A percentile compares a stretch with the other conserved stretches of the same genome.
These are phyloP conservation scores for Aegle marmelos DNA, from an alignment of 345 rosid genomes.

Conservation along the genomic window DNA sequence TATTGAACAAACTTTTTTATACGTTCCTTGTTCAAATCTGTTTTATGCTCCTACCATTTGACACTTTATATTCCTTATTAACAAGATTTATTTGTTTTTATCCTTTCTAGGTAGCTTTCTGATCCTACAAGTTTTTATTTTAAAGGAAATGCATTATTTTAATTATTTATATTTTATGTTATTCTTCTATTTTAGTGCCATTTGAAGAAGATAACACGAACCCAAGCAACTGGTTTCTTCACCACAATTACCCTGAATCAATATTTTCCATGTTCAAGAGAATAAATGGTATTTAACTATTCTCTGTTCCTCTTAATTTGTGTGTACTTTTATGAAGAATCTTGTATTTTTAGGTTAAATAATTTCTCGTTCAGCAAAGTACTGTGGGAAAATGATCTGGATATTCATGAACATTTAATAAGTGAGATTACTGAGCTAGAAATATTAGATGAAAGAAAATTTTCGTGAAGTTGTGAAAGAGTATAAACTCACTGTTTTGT, in stretches of 20 bases:
- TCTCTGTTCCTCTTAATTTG: too few species aligned
- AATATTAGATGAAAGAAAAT: neutral
- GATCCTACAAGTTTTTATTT: neutral
- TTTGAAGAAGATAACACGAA: constrained; percentile 91
- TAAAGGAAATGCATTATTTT: neutral
- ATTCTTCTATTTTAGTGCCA: constrained; percentile 48
- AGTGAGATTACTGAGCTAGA: constrained; percentile 40
- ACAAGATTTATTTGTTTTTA: neutral
- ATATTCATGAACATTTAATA: constrained; percentile 60
- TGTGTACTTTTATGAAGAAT: neutral
- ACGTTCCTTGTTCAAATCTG: neutral
- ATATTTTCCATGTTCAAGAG: constrained; percentile 96
- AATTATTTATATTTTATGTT: neutral
- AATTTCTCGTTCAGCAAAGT: constrained; percentile 56
- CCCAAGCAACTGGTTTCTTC: constrained; percentile 85
- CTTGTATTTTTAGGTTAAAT: neutral
- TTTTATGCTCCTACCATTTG: neutral
- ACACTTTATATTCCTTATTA: neutral
- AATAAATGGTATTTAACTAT: constrained; percentile 56
- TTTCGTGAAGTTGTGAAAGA: neutral
- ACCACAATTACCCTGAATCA: constrained; percentile 84
- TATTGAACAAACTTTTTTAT: neutral
- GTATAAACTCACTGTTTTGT: neutral
- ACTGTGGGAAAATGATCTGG: constrained; percentile 80
- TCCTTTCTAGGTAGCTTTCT: neutral